A percentile compares a stretch with the other conserved stretches of the same genome.
Evolutionary conservation across 768 basidiomycete species (phyloP).

Genomic region (Calocera cornea): DNA sequence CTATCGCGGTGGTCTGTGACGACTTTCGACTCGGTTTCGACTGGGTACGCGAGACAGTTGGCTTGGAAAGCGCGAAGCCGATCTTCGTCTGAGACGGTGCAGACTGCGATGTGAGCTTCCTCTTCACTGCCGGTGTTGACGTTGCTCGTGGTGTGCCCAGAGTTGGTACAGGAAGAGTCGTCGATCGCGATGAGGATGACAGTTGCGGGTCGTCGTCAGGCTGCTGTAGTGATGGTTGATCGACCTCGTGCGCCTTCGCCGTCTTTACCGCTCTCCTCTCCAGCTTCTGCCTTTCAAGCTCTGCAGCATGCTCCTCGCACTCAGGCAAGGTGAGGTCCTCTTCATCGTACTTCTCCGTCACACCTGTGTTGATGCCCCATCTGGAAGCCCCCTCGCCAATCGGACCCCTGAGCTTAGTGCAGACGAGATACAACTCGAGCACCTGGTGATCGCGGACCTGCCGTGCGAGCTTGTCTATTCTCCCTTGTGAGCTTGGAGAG

Average conservation of each 20-base stretch:
- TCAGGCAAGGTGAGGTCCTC: background rate
- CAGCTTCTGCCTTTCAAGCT: background rate
- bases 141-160: no score
- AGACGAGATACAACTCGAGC: background rate
- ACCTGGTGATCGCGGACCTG: background rate
- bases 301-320: background rate
- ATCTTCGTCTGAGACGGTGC: no score
- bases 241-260: background rate
- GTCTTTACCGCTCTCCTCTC: background rate
- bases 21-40: no score
- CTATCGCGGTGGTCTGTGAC: background rate
- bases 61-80: no score
- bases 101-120: no score
- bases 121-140: no score
- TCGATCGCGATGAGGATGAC: no score
- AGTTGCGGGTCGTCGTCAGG: background rate
- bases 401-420: background rate
- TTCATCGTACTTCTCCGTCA: background rate
- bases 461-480: background rate
- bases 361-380: background rate
- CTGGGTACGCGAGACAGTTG: no score
- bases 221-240: background rate
- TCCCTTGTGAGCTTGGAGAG: background rate
- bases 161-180: no score
- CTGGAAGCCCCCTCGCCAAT: background rate